Evolutionary conservation across 169 alveolate genomes (phyloP).

Genomic region (Eimeria brunetti): DNA sequence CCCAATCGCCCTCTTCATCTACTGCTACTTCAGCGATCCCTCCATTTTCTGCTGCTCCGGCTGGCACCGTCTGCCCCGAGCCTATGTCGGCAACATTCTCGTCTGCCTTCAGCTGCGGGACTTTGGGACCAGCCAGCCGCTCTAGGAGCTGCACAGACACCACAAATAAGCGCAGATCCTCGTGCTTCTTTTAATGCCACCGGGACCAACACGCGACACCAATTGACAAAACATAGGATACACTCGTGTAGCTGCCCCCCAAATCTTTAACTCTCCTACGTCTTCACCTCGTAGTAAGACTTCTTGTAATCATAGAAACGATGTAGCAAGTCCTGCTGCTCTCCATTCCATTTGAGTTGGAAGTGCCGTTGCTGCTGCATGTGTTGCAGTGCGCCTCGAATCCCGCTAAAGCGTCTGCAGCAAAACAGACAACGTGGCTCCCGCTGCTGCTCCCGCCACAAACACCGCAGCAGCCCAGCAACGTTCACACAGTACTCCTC

Average conservation of each 20-base stretch:
- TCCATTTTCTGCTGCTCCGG: neutral
- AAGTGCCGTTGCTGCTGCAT: constrained; percentile 76
- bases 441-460: constrained; percentile 73
- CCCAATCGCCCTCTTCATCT: constrained; percentile 49
- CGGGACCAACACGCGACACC: neutral
- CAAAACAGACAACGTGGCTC: constrained; percentile 63
- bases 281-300: constrained; percentile 36
- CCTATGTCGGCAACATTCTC: neutral
- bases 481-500: constrained; percentile 58
- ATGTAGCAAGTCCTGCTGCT: constrained; percentile 55
- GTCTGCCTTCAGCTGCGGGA: constrained; percentile 8
- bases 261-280: neutral
- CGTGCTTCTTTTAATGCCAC: neutral
- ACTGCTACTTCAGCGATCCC: neutral
- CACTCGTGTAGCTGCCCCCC: neutral
- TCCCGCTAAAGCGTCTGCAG: constrained; percentile 41
- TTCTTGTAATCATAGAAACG: constrained; percentile 37
- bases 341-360: constrained; percentile 59
- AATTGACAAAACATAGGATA: neutral
- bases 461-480: constrained; percentile 34
- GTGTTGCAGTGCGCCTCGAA: constrained; percentile 68
- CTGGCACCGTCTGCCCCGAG: neutral
- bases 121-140: neutral
- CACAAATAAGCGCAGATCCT: neutral
- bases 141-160: constrained; percentile 45